Evolutionary conservation across 2,329 filamentous ascomycete genomes (phyloP).

Genomic region (Dactylellina parvicollis): DNA sequence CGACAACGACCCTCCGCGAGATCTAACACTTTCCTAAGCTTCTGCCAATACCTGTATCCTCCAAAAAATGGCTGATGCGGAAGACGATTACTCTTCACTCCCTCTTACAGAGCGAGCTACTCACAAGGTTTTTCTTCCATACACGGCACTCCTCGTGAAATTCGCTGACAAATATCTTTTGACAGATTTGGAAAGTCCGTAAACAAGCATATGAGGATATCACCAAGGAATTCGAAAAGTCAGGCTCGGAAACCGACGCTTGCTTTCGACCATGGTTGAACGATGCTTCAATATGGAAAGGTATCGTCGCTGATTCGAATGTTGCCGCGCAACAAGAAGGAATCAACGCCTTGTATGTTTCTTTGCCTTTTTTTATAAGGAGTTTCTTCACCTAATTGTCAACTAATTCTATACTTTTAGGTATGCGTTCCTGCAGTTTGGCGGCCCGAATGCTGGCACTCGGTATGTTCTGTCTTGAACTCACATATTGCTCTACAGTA

Average conservation of each 20-base stretch:
- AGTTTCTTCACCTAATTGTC: background rate
- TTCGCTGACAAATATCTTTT: slow-evolving; percentile 63
- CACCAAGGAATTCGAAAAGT: slow-evolving; percentile 82
- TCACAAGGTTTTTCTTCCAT: slow-evolving; percentile 73
- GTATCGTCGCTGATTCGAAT: slow-evolving; percentile 90
- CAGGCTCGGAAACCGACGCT: slow-evolving; percentile 84
- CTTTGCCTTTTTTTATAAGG: background rate
- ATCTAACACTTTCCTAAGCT: background rate
- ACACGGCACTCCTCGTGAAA: background rate
- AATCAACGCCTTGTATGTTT: slow-evolving; percentile 77
- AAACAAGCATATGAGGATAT: slow-evolving; percentile 96
- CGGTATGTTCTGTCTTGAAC: slow-evolving; percentile 64
- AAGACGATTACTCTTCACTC: slow-evolving; percentile 83
- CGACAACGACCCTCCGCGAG: background rate
- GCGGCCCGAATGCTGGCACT: slow-evolving; percentile 79
- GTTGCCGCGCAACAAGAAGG: slow-evolving; percentile 96
- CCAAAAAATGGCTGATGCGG: slow-evolving; percentile 77
- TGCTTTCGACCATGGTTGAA: slow-evolving; percentile 87
- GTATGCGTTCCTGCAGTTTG: slow-evolving; percentile 85
- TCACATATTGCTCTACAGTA: background rate
- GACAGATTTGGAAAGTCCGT: slow-evolving; percentile 84
- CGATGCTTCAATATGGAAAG: slow-evolving; percentile 89
- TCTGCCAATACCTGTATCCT: background rate
- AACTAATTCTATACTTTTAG: slow-evolving; percentile 10
- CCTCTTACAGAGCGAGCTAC: slow-evolving; percentile 81